These are phyloP conservation scores for Fistulifera solaris DNA, from an alignment of 108 stramenopile genomes.

Conservation along the genomic window DNA sequence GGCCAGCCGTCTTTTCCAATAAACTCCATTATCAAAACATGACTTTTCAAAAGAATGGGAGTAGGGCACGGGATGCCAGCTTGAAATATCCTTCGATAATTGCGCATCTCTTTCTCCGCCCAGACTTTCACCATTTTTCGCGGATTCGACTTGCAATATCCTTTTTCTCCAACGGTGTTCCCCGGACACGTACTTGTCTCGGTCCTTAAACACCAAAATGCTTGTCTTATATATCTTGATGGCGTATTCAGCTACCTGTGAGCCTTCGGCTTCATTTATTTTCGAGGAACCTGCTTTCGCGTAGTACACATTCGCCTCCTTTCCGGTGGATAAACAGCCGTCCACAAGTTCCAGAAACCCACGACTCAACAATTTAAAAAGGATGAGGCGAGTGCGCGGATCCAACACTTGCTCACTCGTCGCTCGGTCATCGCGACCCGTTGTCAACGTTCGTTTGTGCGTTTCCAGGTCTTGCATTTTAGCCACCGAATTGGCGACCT, in stretches of 20 bases:
- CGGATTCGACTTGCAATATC: constrained; percentile 96
- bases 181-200: constrained; percentile 97
- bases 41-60: constrained; percentile 85
- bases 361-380: constrained; percentile 91
- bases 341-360: constrained; percentile 88
- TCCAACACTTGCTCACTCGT: constrained; percentile 94
- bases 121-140: constrained; percentile 99
- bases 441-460: constrained; percentile 75
- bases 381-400: constrained; percentile 91
- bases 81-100: constrained; percentile 80
- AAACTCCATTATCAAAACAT: constrained; percentile 98
- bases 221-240: constrained; percentile 99
- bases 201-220: constrained; percentile 98
- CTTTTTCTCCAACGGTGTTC: constrained; percentile 97
- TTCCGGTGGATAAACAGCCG: constrained; percentile 96
- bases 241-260: constrained; percentile 72
- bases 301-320: constrained; percentile 99
- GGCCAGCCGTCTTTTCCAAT: constrained; percentile 93
- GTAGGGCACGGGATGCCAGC: constrained; percentile 85
- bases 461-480: constrained; percentile 85
- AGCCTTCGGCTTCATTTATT: background rate
- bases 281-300: constrained; percentile 58
- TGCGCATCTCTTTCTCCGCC: constrained; percentile 99
- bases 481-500: constrained; percentile 76
- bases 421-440: constrained; percentile 91